Percentiles rank a stretch among this genome's conserved stretches.
Conservation (phyloP, 306 rosid species). For the Rubus idaeus region DNA sequence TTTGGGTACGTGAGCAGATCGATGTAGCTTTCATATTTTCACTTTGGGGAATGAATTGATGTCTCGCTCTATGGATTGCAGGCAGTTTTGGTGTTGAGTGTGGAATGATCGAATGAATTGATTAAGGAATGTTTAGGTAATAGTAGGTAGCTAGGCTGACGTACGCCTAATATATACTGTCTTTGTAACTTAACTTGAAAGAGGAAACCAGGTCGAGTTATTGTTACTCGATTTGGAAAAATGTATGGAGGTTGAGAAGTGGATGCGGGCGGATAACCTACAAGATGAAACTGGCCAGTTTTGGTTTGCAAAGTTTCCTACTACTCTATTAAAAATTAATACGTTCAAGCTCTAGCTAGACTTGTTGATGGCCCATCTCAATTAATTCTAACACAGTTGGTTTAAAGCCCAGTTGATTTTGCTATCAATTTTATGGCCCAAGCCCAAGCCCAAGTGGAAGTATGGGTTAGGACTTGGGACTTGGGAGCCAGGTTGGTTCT, state of each 20-base stretch:
- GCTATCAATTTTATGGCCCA: neutral
- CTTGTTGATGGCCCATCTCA: too few relatives aligned
- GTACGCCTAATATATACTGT: neutral
- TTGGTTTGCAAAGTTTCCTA: neutral
- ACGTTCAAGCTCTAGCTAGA: too few relatives aligned
- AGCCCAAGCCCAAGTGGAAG: neutral
- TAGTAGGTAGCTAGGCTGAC: neutral
- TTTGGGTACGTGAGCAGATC: neutral
- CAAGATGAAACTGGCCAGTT: neutral
- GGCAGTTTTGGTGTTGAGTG: neutral
- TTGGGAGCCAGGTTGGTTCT: neutral
- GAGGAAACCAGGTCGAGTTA: neutral
- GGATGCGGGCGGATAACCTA: slow-evolving; percentile 17
- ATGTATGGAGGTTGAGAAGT: slow-evolving; percentile 16
- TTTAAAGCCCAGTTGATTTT: neutral
- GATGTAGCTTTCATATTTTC: neutral
- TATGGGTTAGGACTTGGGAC: too few relatives aligned
- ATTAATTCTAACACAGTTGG: too few relatives aligned
- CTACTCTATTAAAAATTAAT: too few relatives aligned
- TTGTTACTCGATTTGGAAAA: neutral
- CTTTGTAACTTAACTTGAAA: neutral
- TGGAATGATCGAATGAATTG: neutral
- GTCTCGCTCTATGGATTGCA: neutral
- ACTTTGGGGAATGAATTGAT: neutral
- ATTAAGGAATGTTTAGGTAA: neutral